Evolutionary conservation across 768 basidiomycete genomes (phyloP).

Genomic region (Pleurotus djamor): DNA sequence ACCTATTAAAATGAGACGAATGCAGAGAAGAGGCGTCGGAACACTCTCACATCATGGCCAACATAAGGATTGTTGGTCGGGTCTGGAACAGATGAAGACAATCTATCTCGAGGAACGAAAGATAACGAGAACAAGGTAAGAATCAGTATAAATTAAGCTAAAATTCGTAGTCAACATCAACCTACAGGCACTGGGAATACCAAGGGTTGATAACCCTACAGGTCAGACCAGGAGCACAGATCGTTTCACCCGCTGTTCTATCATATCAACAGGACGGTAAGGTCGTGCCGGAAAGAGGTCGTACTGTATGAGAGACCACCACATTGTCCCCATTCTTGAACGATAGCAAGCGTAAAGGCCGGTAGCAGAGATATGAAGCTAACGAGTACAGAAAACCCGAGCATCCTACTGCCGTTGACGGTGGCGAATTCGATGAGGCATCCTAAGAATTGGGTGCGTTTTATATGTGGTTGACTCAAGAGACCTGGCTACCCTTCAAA

Average conservation of each 20-base stretch:
- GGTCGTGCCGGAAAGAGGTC: constrained; percentile 13
- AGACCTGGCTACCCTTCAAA: neutral
- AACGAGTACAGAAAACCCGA: constrained; percentile 42
- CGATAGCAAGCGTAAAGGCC: constrained; percentile 35
- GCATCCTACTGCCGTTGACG: constrained; percentile 30
- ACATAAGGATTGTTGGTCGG: constrained; percentile 48
- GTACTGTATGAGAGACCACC: constrained; percentile 50
- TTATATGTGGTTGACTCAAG: constrained; percentile 1
- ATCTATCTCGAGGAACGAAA: constrained; percentile 13
- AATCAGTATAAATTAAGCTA: neutral
- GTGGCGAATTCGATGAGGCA: neutral
- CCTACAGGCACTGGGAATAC: constrained; percentile 38
- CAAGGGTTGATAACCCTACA: constrained; percentile 21
- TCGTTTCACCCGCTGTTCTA: constrained; percentile 32
- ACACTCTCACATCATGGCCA: constrained; percentile 37
- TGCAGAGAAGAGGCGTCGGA: neutral
- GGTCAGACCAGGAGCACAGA: constrained; percentile 31
- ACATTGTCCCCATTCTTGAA: constrained; percentile 48
- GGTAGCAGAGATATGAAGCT: constrained; percentile 39
- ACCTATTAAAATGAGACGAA: constrained; percentile 22
- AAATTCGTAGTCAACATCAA: neutral
- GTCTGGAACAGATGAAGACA: constrained; percentile 12
- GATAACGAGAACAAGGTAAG: neutral
- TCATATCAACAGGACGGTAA: neutral
- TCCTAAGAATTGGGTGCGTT: neutral